These are phyloP conservation scores for Wallacemonas collosoma DNA, from an alignment of 208 protist species.

Conservation along the genomic window DNA sequence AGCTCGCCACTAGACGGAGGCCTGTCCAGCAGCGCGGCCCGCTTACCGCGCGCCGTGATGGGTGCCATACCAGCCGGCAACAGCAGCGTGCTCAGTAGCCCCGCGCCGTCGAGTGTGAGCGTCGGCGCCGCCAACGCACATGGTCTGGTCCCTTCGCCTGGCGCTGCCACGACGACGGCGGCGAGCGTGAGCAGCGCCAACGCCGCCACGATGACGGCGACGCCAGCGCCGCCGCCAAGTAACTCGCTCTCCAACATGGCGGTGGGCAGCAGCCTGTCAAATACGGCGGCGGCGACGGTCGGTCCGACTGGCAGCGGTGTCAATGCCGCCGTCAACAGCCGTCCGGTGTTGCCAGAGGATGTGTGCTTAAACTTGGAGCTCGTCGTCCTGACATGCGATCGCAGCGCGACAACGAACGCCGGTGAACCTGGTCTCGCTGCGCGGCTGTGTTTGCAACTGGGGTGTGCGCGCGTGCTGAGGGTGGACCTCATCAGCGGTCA, in stretches of 20 bases:
- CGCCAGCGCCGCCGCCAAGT: background rate
- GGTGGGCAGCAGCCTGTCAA: constrained; percentile 1
- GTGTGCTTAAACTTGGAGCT: constrained; percentile 41
- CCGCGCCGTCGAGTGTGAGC: background rate
- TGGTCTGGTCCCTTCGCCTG: constrained; percentile 1
- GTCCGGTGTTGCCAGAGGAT: constrained; percentile 4
- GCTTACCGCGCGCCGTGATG: too few relatives aligned
- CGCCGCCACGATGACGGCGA: background rate
- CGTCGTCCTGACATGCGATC: constrained; percentile 58
- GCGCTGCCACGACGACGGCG: background rate
- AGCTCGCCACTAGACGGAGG: background rate
- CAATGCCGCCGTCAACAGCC: background rate
- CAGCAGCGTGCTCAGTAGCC: too few relatives aligned
- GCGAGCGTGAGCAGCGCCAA: background rate
- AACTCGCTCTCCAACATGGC: constrained; percentile 7
- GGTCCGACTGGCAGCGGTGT: background rate
- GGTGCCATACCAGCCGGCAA: too few relatives aligned
- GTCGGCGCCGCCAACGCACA: background rate
- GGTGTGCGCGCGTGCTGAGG: constrained; percentile 69
- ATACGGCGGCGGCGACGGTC: background rate
- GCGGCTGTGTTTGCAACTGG: constrained; percentile 64
- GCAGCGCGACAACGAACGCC: constrained; percentile 32
- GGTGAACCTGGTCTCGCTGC: constrained; percentile 49
- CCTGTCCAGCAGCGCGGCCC: background rate
- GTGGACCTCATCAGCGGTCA: constrained; percentile 51